Evolutionary conservation across 148 eudicot genomes (phyloP), one percentile per base, ranked within the genome.

Genomic region (Fagopyrum tataricum): DNA sequence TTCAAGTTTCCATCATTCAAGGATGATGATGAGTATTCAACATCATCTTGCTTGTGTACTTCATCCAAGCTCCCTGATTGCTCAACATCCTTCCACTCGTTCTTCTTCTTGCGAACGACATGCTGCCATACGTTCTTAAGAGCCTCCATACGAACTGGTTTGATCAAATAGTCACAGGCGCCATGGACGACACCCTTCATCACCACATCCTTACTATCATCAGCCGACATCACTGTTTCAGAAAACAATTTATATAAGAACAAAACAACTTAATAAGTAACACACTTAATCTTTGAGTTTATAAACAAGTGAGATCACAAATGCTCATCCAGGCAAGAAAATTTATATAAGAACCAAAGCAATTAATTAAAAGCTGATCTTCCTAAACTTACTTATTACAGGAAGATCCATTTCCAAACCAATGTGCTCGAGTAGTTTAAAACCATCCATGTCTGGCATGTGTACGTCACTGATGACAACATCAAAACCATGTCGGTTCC

Each of bases 181-280:
- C 98, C 98, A 44, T 93, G 96, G 7, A 91, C 88, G 15, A 93
- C 89, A 6, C 98, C 98, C 80, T 90, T 88, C 98, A 93, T 87
- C 62, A 93, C 96, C 3, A 93, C 98, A 68, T 73, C 37, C 74
- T 87, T 88, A 77, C 92, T 87, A 70, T 93, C 96, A 78, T 93
- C 96, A 1, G 93, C 96, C 0, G 98, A 93, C 93, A 93, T 90
- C 91, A 87, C 88, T 85, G 79, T 31, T 74, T 17, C 70, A 74
- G 62, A 20, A 43, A 44, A 15, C n/a, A n/a, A n/a, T n/a, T n/a
- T n/a, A n/a, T n/a, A n/a, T n/a, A n/a, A n/a, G n/a, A n/a, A n/a
- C 17, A 15, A 61, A 61, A 15, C 21, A 15, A 64, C 43, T 3
- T 1, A 31, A 31, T 31, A 31, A 31, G 37, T 31, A 31, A 31